Evolutionary conservation across 495 filamentous ascomycete species (phyloP), one percentile per base, ranked within the genome.

Genomic region (Parathielavia hyrcaniae): DNA sequence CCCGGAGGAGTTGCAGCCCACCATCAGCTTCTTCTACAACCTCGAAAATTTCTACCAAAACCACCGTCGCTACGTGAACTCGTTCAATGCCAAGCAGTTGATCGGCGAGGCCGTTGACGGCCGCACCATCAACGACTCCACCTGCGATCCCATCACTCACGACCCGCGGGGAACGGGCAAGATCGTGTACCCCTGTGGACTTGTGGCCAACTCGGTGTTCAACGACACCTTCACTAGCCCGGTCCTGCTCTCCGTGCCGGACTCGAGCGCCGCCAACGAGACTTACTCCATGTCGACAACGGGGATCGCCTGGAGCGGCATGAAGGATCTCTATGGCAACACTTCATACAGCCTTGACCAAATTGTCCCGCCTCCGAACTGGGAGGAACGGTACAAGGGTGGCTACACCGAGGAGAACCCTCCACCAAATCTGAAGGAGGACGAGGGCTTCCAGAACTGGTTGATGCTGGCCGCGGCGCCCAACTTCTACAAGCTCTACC

Each of bases 41-140:
- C 83, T 99, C 41, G 91, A 90, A 43, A 95, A 99, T 72, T 99
- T 99, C 77, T 99, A 97, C 76, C 93, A 99, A 70, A 99, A 99
- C 70, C 93, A 99, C 68, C 86, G 93, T 56, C 86, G 92, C 71
- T 99, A 99, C 61, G 92, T 96, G 41, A 85, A 87, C 62, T 96
- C 90, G 1, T 82, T 95, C 59, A 86, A 91, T 65, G 79, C 83
- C 54, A 78, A 88, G 61, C 93, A 99, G 71, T 74, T 99, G 32
- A 81, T 85, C 49, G 93, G 91, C 50, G 77, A 86, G 10, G 81
- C 81, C 12, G 77, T 88, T 34, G 75, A 77, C 23, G 80, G 79
- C 55, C 49, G 57, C 32, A 79, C 80, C 13, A 86, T 98, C 63
- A 73, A 82, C 46, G 71, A 71, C 20, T 82, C 87, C 35, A 76